Evolutionary conservation across 148 eudicot species (phyloP).

Genomic region (Suaeda aralocaspica): DNA sequence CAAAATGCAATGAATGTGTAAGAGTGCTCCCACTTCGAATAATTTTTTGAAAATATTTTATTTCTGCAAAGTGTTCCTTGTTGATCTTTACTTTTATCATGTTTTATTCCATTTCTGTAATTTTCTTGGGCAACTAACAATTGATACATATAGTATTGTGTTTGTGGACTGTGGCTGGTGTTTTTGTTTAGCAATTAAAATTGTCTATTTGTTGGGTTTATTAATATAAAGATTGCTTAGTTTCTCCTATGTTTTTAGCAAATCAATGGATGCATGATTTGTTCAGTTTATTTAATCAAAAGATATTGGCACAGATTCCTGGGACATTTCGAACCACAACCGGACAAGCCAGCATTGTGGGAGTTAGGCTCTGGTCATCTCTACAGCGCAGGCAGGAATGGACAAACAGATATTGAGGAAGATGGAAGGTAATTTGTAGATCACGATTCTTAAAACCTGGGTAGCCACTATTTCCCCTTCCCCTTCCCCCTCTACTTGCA

Average conservation of each 20-base stretch:
- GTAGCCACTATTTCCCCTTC: neutral
- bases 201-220: neutral
- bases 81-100: neutral
- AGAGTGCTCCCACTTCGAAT: slow-evolving; percentile 21
- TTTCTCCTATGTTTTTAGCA: neutral
- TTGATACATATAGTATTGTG: neutral
- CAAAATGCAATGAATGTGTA: slow-evolving; percentile 92
- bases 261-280: neutral
- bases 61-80: neutral
- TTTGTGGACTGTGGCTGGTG: neutral
- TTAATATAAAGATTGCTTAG: neutral
- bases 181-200: neutral
- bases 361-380: slow-evolving; percentile 55
- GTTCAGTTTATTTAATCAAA: slow-evolving; percentile 10
- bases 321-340: slow-evolving; percentile 79
- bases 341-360: slow-evolving; percentile 66
- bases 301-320: slow-evolving; percentile 50
- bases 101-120: neutral
- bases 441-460: neutral
- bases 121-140: neutral
- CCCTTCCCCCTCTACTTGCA: neutral
- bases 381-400: slow-evolving; percentile 42
- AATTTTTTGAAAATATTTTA: neutral
- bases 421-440: slow-evolving; percentile 46
- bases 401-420: slow-evolving; percentile 32